Conservation (phyloP, 768 basidiomycete genomes). For the Pisolithus marmoratus region DNA sequence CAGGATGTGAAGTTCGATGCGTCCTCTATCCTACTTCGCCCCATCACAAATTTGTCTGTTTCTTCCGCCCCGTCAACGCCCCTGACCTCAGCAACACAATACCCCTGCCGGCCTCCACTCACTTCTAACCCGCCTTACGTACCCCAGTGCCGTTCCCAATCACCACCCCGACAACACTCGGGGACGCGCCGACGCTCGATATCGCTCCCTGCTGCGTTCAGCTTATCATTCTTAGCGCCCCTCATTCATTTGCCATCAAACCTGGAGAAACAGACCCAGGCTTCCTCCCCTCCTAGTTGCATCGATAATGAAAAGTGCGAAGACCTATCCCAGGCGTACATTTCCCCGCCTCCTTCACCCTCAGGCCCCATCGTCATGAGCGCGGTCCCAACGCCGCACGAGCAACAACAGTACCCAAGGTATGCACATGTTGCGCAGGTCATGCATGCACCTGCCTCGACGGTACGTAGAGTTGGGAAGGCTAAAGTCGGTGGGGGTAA, state of each 20-base stretch:
- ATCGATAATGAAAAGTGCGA: constrained; percentile 1
- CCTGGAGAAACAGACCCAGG: constrained; percentile 6
- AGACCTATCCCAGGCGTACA: constrained; percentile 26
- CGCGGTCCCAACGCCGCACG: constrained; percentile 11
- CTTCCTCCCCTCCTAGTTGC: background rate
- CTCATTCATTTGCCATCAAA: constrained; percentile 9
- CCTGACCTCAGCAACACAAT: background rate
- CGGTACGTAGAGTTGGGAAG: background rate
- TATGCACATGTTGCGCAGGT: constrained; percentile 24
- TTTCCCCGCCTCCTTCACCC: constrained; percentile 21
- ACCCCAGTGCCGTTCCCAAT: constrained; percentile 2
- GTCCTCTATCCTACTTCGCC: constrained; percentile 25
- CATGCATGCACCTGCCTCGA: constrained; percentile 3
- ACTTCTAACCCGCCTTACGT: constrained; percentile 7
- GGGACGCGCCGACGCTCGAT: constrained; percentile 17
- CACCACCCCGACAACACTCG: background rate
- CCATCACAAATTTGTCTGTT: constrained; percentile 14
- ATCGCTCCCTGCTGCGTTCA: constrained; percentile 16
- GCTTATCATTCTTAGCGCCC: constrained; percentile 5
- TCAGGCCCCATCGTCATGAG: constrained; percentile 20
- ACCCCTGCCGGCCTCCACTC: constrained; percentile 8
- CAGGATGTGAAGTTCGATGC: constrained; percentile 11
- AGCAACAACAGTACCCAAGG: constrained; percentile 19
- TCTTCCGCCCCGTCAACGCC: constrained; percentile 6
- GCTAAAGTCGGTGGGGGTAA: too few species aligned